These are phyloP conservation scores for Colletotrichum coccodes DNA, from an alignment of 2,329 filamentous ascomycete species.

Conservation along the genomic window DNA sequence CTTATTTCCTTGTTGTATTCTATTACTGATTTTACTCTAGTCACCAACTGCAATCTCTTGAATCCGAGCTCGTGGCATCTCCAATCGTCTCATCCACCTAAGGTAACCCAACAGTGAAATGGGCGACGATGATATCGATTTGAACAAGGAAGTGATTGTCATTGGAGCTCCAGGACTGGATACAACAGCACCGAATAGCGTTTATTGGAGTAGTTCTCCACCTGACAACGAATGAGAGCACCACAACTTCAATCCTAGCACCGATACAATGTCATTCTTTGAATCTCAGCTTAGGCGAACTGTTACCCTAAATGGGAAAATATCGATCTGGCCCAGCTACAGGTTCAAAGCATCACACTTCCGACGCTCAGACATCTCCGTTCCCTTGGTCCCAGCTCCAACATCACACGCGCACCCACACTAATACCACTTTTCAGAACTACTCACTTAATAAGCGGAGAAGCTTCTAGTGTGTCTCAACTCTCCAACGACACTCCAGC, in stretches of 20 bases:
- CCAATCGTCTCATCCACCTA: background rate
- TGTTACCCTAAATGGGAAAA: background rate
- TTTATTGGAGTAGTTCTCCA: slow-evolving; percentile 18
- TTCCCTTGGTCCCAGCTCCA: background rate
- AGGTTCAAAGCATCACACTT: background rate
- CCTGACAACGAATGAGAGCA: background rate
- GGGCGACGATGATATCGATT: background rate
- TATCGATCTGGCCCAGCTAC: background rate
- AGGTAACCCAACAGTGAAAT: background rate
- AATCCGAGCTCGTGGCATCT: background rate
- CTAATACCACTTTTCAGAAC: background rate
- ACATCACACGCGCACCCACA: background rate
- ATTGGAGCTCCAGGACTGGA: slow-evolving; percentile 5
- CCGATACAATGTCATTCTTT: background rate
- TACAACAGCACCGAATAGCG: background rate
- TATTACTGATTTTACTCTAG: background rate
- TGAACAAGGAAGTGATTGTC: slow-evolving; percentile 5
- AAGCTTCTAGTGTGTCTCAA: slow-evolving; percentile 21
- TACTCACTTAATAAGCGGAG: slow-evolving; percentile 22
- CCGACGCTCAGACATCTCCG: background rate
- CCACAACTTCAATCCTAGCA: slow-evolving; percentile 1
- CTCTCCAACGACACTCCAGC: background rate
- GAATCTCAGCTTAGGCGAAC: background rate
- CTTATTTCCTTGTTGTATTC: background rate
- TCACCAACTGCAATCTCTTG: background rate